These are phyloP conservation scores for Monosporozyma aquatica DNA, from an alignment of 805 yeast species.

Conservation along the genomic window DNA sequence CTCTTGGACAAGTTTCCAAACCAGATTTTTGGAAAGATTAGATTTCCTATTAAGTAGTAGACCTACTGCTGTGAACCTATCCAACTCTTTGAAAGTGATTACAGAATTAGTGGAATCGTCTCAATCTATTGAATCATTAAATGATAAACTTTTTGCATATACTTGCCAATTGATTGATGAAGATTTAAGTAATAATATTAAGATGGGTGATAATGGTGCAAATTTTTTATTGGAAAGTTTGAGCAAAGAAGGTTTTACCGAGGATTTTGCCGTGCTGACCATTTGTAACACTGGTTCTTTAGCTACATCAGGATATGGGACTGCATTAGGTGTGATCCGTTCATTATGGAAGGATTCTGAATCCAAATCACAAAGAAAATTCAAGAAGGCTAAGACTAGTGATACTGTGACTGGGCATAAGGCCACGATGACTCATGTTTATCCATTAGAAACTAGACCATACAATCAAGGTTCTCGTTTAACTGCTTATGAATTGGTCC, in stretches of 20 bases:
- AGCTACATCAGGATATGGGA: conserved; percentile 96
- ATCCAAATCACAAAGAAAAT: conserved; percentile 22
- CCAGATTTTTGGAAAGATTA: conserved; percentile 38
- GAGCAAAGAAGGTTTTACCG: conserved; percentile 40
- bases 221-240: conserved; percentile 47
- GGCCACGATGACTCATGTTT: conserved; percentile 58
- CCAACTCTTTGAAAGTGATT: conserved; percentile 51
- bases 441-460: conserved; percentile 90
- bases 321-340: conserved; percentile 88
- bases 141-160: conserved; percentile 33
- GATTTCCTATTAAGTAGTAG: conserved; percentile 66
- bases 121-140: conserved; percentile 20
- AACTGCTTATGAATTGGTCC: conserved; percentile 82
- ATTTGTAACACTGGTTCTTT: conserved; percentile 94
- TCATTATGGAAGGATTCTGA: conserved; percentile 46
- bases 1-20: conserved; percentile 30
- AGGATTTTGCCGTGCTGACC: conserved; percentile 74
- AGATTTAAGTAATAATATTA: conserved; percentile 68
- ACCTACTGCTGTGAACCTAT: conserved; percentile 91
- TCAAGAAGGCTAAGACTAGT: conserved; percentile 18
- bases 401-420: conserved; percentile 6
- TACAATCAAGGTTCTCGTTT: conserved; percentile 93
- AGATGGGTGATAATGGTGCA: conserved; percentile 76
- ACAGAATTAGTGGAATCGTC: conserved; percentile 27
- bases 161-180: conserved; percentile 54